Evolutionary conservation across 306 rosid species (phyloP), one percentile per base, ranked within the genome.

Genomic region (Cicer chorassanicum): DNA sequence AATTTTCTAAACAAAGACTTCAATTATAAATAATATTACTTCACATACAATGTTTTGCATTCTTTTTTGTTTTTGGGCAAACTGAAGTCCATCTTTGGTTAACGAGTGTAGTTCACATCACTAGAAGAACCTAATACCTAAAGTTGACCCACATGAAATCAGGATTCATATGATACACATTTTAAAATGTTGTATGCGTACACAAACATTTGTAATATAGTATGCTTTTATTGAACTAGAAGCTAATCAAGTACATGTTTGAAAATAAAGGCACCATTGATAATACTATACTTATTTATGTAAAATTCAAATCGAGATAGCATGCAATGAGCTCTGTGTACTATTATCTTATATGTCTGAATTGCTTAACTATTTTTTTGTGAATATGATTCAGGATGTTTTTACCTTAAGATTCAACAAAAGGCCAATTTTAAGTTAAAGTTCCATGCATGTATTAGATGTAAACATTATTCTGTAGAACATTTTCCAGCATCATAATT

Each of bases 1-100:
- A 91, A 88, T 70, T 82, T 81, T 51, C 72, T 72, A 50, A 65
- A 45, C 18, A 49, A 29, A 9, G 46, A 19, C 15, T 69, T 14
- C 16, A 24, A 7, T 55, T 53, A 54, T 64, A 40, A 77, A 49
- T 65, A 14, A 61, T 64, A 60, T 63, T 43, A 43, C 75, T 62
- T 19, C 15, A 75, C 65, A 9, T 34, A 51, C 49, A 34, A 42
- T 49, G 8, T 61, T 36, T 10, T 70, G 73, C 63, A 41, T 15
- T 5, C 38, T 56, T 24, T 64, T 34, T 36, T 42, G 73, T 57
- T 7, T 64, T 34, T 12, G 7, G 55, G 43, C 45, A 67, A 40
- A 42, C 43, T 49, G 42, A 70, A 38, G 40, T 39, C 36, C 62
- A 34, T 66, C 24, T n/a, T 75, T 46, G n/a, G 70, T 76, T 45